phyloP scores from a whole-genome alignment of 1,139 yeast genomes.

The Sugiyamaella japonica region DNA sequence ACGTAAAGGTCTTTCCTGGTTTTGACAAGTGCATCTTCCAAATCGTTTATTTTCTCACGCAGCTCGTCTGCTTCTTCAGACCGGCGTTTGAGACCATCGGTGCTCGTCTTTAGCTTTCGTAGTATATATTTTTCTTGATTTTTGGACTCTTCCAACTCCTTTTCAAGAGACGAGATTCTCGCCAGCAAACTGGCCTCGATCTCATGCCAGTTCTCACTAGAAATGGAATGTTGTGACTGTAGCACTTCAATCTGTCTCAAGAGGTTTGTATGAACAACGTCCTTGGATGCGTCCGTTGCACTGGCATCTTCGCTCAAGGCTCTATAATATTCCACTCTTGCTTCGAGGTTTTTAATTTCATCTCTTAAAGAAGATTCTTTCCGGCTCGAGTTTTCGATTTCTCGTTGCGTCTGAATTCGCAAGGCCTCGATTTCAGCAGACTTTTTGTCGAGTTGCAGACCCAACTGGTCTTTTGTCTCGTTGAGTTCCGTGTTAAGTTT shows the following conservation, averaged over 20 bases:
- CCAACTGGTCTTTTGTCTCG: constrained; percentile 24
- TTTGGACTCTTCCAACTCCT: constrained; percentile 40
- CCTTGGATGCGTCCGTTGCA: constrained; percentile 32
- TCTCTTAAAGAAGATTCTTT: constrained; percentile 31
- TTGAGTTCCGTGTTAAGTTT: constrained; percentile 26
- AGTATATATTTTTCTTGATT: constrained; percentile 32
- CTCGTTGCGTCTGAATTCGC: constrained; percentile 27
- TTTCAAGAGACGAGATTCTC: constrained; percentile 50
- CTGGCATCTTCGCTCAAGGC: constrained; percentile 44
- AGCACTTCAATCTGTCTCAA: constrained; percentile 52
- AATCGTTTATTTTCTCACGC: constrained; percentile 9
- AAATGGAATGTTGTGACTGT: constrained; percentile 65
- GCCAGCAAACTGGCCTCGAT: constrained; percentile 55
- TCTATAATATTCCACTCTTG: constrained; percentile 46
- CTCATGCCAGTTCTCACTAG: constrained; percentile 65
- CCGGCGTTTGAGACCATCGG: constrained; percentile 22
- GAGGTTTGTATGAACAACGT: constrained; percentile 43
- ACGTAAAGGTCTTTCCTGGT: not conserved
- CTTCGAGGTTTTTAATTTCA: constrained; percentile 43
- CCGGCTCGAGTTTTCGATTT: constrained; percentile 22
- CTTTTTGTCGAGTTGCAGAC: constrained; percentile 23
- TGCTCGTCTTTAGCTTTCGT: constrained; percentile 29
- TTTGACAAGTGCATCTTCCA: constrained; percentile 23
- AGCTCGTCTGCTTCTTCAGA: constrained; percentile 36
- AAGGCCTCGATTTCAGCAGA: constrained; percentile 30